Percentiles rank a stretch among this genome's conserved stretches.
phyloP scores from a whole-genome alignment of 352 stramenopile genomes.

The Globisporangium takayamanum region DNA sequence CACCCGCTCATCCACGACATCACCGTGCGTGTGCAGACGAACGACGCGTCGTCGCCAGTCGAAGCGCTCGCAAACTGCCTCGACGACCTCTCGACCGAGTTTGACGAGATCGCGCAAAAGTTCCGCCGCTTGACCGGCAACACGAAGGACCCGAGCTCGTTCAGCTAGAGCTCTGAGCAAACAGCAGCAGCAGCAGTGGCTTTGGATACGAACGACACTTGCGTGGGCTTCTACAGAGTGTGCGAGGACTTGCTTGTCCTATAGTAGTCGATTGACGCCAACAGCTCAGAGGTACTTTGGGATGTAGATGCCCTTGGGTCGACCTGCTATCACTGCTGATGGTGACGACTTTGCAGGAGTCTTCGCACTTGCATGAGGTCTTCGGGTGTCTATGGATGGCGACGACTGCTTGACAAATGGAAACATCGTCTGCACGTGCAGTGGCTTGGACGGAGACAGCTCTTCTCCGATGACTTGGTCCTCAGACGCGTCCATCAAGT shows the following conservation, averaged over 20 bases:
- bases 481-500: conserved; percentile 1
- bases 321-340: not conserved
- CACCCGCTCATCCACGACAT: conserved; percentile 96
- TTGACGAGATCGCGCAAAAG: conserved; percentile 81
- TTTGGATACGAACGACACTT: not conserved
- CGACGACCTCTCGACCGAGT: conserved; percentile 83
- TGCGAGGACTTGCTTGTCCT: not conserved
- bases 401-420: too few species aligned
- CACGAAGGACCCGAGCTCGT: conserved; percentile 78
- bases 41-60: conserved; percentile 77
- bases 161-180: conserved; percentile 41
- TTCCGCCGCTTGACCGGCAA: conserved; percentile 77
- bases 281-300: conserved; percentile 13
- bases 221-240: not conserved
- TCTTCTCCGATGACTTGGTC: too few species aligned
- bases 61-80: conserved; percentile 78
- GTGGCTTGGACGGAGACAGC: too few species aligned
- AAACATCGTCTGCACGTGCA: too few species aligned
- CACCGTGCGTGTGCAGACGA: conserved; percentile 91
- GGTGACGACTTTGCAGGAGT: too few species aligned
- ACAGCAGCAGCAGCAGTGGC: not conserved
- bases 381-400: too few species aligned
- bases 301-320: conserved; percentile 9
- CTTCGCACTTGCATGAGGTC: too few species aligned
- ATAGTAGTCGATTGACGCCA: not conserved